phyloP scores from a whole-genome alignment of 176 grass and related monocot genomes.

The Ampelocalamus luodianensis region DNA sequence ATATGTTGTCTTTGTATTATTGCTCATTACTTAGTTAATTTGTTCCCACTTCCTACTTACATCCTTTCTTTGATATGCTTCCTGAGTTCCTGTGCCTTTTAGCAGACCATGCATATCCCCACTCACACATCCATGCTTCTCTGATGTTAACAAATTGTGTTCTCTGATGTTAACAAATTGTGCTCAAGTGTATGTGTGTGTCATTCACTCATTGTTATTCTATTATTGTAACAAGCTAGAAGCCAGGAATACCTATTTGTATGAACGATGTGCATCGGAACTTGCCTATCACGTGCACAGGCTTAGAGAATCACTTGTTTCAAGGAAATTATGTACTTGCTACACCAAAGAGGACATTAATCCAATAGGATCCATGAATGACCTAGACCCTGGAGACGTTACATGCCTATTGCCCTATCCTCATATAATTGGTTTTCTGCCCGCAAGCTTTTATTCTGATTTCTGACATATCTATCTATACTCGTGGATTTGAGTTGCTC shows the following conservation, averaged over 20 bases:
- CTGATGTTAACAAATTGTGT: not conserved
- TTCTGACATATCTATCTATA: not conserved
- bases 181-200: not conserved
- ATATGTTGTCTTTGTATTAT: not conserved
- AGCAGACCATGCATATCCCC: not conserved
- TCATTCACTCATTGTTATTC: not conserved
- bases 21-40: not conserved
- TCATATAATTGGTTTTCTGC: constrained; percentile 27
- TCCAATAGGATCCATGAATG: constrained; percentile 8
- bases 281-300: not conserved
- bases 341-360: not conserved
- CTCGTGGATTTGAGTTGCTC: not conserved
- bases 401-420: not conserved
- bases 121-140: not conserved
- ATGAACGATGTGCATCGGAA: not conserved
- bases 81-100: not conserved
- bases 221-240: constrained; percentile 10
- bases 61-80: constrained; percentile 30
- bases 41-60: not conserved
- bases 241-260: not conserved
- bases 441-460: not conserved
- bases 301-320: not conserved
- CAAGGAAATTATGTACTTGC: not conserved
- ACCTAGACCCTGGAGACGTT: not conserved
- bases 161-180: not conserved